Evolutionary conservation across 2,329 filamentous ascomycete genomes (phyloP), one percentile per base, ranked within the genome.

Genomic region (Graphilbum ipis-grandicollis): DNA sequence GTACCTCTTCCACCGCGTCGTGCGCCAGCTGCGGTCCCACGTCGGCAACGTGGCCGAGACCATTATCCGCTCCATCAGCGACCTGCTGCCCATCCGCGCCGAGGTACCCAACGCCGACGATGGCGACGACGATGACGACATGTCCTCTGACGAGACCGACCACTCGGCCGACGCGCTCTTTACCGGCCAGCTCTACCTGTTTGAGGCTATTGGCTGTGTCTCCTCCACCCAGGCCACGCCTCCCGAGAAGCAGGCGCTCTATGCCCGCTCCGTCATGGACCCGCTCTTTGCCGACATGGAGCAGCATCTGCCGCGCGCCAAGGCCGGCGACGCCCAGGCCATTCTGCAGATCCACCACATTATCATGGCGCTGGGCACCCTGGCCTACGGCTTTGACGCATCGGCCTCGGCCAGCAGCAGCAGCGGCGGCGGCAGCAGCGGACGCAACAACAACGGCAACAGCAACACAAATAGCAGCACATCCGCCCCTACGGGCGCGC

Each of bases 1-100:
- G 90, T 98, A 96, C 55, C 71, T 98, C 2, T 94, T 98, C 60
- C 80, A 86, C 48, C 80, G 86, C 19, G 79, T 94, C 43, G 81
- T 93, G 41, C 93, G 88, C 59, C 83, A 90, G 47, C 66, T 98
- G 23, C 73, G 86, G 40, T 65, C 70, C 5, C 79, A 92, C 49
- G 73, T 98, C 33, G 85, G 84, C 37, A 84, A 90, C 50, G 79
- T 93, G 23, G 85, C 88, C 1, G 80, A 93, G 54, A 88, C 79
- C 1, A 78, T 98, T 35, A 92, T 98, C 38, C 77, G 85, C 50
- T 88, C 88, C 28, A 78, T 98, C 44, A 72, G 75, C 39, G 88
- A 96, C 53, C 66, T 98, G 21, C 67, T 98, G 33, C 73, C 79
- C 14, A 93, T 98, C 56, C 85, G 84, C 50, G 90, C 90, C 2